phyloP scores from a whole-genome alignment of 352 stramenopile species.

The Phytophthora boehmeriae region DNA sequence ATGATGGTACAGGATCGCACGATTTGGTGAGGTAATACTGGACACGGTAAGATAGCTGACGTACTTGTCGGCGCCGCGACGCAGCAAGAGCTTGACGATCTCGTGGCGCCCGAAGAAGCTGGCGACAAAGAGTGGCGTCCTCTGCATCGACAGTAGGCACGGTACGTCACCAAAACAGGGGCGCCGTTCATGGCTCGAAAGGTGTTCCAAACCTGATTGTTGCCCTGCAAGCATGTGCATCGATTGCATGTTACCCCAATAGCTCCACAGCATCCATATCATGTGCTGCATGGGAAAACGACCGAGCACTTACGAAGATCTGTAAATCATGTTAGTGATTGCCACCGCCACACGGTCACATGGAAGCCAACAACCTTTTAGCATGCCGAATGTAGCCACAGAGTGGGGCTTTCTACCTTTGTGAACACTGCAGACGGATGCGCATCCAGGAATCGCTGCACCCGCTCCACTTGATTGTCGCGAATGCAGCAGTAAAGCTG shows the following conservation, averaged over 20 bases:
- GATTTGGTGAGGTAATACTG: not conserved
- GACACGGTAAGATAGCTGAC: constrained; percentile 5
- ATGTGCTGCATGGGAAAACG: not conserved
- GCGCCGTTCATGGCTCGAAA: constrained; percentile 3
- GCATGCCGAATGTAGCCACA: no score
- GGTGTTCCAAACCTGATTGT: constrained; percentile 23
- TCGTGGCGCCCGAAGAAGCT: constrained; percentile 68
- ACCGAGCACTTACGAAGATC: constrained; percentile 28
- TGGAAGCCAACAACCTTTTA: no score
- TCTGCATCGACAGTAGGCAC: constrained; percentile 24
- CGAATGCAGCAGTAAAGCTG: constrained; percentile 45
- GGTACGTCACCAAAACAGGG: not conserved
- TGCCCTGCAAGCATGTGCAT: constrained; percentile 14
- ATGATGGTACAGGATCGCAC: not conserved
- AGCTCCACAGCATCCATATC: not conserved
- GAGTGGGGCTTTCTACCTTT: constrained; percentile 34
- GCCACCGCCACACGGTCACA: no score
- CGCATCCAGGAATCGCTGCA: constrained; percentile 28
- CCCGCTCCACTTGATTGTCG: constrained; percentile 35
- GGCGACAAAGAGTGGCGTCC: constrained; percentile 67
- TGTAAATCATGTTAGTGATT: constrained; percentile 2
- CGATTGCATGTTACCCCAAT: not conserved
- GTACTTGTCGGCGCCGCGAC: constrained; percentile 68
- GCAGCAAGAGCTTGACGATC: constrained; percentile 53
- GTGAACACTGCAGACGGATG: constrained; percentile 40